Percentiles rank a stretch among this genome's conserved stretches.
phyloP scores from a whole-genome alignment of 2,329 filamentous ascomycete species.

The Neophaeococcomyces mojaviensis region DNA sequence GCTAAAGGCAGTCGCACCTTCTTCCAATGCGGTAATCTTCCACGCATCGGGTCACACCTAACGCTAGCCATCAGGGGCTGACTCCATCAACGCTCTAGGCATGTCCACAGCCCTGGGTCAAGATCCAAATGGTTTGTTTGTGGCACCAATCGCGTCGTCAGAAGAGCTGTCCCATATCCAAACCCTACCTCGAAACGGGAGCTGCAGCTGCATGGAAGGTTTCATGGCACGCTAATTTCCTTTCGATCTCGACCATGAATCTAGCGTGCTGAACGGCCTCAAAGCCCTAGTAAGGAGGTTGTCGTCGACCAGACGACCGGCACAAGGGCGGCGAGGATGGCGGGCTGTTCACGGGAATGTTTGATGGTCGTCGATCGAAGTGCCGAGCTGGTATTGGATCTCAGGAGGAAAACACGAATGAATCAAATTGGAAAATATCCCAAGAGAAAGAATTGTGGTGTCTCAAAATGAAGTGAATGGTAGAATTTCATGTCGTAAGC shows the following conservation, averaged over 20 bases:
- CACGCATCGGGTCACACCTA: neutral
- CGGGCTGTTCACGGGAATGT: neutral
- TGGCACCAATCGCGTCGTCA: neutral
- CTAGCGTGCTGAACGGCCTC: neutral
- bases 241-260: neutral
- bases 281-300: neutral
- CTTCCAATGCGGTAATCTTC: too few relatives aligned
- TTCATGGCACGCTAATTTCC: neutral
- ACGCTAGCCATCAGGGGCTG: neutral
- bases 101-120: neutral
- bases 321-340: neutral
- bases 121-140: neutral
- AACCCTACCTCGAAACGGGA: neutral
- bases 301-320: constrained; percentile 9
- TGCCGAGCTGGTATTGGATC: too few relatives aligned
- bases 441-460: too few relatives aligned
- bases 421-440: too few relatives aligned
- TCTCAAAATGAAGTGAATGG: too few relatives aligned
- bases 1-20: neutral
- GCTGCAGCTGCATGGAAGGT: neutral
- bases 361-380: too few relatives aligned
- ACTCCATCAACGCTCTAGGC: neutral
- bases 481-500: neutral
- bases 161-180: neutral
- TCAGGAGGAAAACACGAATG: too few relatives aligned